Evolutionary conservation across 768 basidiomycete genomes (phyloP).

Genomic region (Russula olivacea): DNA sequence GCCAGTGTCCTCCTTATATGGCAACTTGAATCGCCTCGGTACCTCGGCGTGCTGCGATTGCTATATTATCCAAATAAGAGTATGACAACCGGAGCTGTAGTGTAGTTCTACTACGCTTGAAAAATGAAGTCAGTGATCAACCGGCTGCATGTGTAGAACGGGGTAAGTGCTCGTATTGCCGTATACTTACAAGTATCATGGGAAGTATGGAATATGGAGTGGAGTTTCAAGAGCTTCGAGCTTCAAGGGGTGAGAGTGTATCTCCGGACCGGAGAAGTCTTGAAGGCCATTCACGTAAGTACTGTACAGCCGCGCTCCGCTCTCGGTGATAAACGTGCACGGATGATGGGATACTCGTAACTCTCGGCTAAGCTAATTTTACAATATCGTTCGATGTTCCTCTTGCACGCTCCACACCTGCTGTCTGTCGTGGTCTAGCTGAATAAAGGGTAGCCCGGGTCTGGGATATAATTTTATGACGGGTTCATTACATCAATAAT

Average conservation of each 20-base stretch:
- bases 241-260: background rate
- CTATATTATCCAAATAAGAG: slow-evolving; percentile 17
- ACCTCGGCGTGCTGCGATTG: background rate
- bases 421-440: background rate
- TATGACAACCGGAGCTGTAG: background rate
- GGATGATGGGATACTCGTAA: background rate
- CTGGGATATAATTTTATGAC: background rate
- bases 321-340: background rate
- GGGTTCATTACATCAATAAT: background rate
- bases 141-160: background rate
- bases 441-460: background rate
- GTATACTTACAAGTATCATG: background rate
- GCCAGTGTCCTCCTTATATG: background rate
- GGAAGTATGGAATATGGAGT: background rate
- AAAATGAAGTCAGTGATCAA: background rate
- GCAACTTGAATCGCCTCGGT: background rate
- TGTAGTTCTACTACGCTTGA: background rate
- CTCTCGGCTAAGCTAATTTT: no score
- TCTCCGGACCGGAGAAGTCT: background rate
- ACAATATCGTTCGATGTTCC: no score
- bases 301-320: background rate
- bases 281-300: background rate
- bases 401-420: background rate
- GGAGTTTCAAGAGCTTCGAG: background rate
- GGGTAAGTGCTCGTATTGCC: background rate